Conservation (phyloP, 306 rosid genomes). For the Carpinus fangiana region DNA sequence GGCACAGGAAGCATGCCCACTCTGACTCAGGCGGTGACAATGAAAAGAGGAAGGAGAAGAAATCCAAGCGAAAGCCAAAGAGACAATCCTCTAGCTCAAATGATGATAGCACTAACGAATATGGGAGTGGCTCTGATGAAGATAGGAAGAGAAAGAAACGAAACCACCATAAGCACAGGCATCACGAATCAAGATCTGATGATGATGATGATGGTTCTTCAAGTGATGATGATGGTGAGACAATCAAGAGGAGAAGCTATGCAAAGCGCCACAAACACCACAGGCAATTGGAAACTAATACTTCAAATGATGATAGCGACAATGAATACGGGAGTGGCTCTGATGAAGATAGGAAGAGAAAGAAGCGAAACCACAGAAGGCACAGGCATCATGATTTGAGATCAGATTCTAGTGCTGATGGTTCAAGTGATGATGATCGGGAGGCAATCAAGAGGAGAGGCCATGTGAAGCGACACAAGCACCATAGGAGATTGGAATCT, state of each 20-base stretch:
- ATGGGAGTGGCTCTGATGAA: constrained; percentile 47
- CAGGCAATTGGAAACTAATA: constrained; percentile 49
- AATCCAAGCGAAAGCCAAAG: constrained; percentile 52
- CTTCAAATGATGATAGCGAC: constrained; percentile 46
- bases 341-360: constrained; percentile 63
- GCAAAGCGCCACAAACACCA: constrained; percentile 14
- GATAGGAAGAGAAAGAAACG: constrained; percentile 50
- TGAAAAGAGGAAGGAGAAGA: constrained; percentile 62
- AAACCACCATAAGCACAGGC: no score
- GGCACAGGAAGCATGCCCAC: constrained; percentile 64
- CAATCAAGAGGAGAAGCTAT: constrained; percentile 42
- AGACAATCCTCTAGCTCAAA: constrained; percentile 46
- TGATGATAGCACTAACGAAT: constrained; percentile 53
- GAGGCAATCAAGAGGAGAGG: constrained; percentile 40
- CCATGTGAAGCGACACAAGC: constrained; percentile 37
- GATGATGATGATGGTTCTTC: constrained; percentile 20
- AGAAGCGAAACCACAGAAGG: constrained; percentile 55
- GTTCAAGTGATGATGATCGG: constrained; percentile 44
- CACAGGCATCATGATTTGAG: constrained; percentile 41
- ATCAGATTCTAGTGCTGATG: constrained; percentile 48
- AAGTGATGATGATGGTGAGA: constrained; percentile 45
- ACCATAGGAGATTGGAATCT: constrained; percentile 23
- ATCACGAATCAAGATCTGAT: constrained; percentile 35
- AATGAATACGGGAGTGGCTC: constrained; percentile 51
- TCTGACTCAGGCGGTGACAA: constrained; percentile 54